phyloP scores from a whole-genome alignment of 2,329 filamentous ascomycete genomes.

The Aspergillus felis region DNA sequence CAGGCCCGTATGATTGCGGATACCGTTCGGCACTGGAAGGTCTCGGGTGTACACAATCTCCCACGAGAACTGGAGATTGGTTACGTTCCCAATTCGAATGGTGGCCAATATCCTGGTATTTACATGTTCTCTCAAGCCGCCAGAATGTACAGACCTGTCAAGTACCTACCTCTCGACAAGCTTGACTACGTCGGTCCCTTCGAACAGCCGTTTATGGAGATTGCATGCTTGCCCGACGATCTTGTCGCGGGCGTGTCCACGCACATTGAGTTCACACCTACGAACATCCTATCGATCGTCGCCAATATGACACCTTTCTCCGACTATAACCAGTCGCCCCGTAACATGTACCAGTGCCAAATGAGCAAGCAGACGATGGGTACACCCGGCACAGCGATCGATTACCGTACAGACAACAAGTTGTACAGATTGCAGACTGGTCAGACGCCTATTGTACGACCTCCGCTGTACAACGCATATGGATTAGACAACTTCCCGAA shows the following conservation, averaged over 20 bases:
- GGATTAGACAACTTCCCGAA: conserved; percentile 98
- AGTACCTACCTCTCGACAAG: conserved; percentile 82
- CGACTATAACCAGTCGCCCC: conserved; percentile 95
- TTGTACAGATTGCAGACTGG: conserved; percentile 91
- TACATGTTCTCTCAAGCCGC: conserved; percentile 87
- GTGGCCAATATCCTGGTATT: conserved; percentile 92
- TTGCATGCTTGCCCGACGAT: conserved; percentile 85
- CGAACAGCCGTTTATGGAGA: conserved; percentile 98
- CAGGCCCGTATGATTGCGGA: conserved; percentile 79
- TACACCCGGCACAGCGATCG: conserved; percentile 79
- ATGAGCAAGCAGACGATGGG: conserved; percentile 99
- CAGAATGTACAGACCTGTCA: conserved; percentile 85
- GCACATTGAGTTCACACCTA: conserved; percentile 90
- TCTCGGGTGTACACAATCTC: conserved; percentile 75
- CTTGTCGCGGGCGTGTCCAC: conserved; percentile 84
- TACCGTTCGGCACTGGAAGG: conserved; percentile 91
- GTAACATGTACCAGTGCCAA: conserved; percentile 99
- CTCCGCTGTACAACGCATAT: conserved; percentile 91
- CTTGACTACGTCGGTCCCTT: conserved; percentile 87
- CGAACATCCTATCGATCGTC: conserved; percentile 94
- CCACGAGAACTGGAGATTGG: conserved; percentile 86
- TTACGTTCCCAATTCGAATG: conserved; percentile 79
- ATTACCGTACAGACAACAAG: conserved; percentile 95
- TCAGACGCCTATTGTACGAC: conserved; percentile 88
- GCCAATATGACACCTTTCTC: conserved; percentile 99